Conservation (phyloP, 192 early-diverging fungal species). For the Phycomyces blakesleeanus region DNA sequence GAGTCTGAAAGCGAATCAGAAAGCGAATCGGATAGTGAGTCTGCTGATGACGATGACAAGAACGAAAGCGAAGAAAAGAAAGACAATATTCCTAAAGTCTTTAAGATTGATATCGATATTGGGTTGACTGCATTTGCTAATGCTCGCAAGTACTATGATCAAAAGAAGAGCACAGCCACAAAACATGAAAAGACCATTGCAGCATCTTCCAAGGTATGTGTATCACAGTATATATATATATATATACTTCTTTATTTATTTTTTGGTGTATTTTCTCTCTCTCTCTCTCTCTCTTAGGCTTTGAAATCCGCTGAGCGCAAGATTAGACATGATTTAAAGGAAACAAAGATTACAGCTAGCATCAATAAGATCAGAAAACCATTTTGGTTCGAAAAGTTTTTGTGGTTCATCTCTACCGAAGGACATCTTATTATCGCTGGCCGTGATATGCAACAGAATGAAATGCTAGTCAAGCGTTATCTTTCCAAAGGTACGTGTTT, state of each 20-base stretch:
- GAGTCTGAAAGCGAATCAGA: constrained; percentile 31
- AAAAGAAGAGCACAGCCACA: constrained; percentile 73
- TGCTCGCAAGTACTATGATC: constrained; percentile 84
- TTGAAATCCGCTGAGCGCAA: constrained; percentile 89
- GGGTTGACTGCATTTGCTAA: constrained; percentile 86
- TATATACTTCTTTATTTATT: constrained; percentile 8
- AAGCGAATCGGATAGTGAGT: constrained; percentile 28
- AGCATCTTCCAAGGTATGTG: constrained; percentile 63
- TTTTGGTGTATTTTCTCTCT: no score
- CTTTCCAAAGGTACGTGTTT: constrained; percentile 41
- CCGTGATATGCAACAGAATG: constrained; percentile 90
- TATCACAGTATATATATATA: background rate
- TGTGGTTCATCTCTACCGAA: constrained; percentile 93
- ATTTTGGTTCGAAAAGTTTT: constrained; percentile 98
- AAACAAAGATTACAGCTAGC: constrained; percentile 66
- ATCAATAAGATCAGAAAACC: constrained; percentile 88
- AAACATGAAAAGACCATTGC: constrained; percentile 92
- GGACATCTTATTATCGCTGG: constrained; percentile 93
- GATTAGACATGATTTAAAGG: constrained; percentile 76
- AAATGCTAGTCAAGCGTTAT: constrained; percentile 78
- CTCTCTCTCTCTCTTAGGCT: no score
- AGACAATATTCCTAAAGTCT: constrained; percentile 15
- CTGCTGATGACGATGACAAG: constrained; percentile 39
- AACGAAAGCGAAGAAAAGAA: constrained; percentile 33
- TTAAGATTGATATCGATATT: constrained; percentile 84